A percentile compares a stretch with the other conserved stretches of the same genome.
Conservation (phyloP, 495 filamentous ascomycete genomes). For the Xylaria sp. region DNA sequence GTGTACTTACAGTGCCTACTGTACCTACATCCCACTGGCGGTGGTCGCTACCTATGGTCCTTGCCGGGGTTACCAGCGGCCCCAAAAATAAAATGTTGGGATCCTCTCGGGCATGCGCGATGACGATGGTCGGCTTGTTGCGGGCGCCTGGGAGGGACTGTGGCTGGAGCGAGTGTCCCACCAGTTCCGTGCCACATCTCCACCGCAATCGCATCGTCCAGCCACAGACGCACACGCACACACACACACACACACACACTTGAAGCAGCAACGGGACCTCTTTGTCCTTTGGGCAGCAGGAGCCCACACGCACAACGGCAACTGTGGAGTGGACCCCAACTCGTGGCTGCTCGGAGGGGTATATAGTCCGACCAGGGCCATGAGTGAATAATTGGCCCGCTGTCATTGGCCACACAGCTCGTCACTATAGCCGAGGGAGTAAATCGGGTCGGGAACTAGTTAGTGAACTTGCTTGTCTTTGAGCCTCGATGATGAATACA, state of each 20-base stretch:
- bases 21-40: too few relatives aligned
- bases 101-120: conserved; percentile 19
- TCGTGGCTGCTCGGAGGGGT: conserved; percentile 7
- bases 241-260: too few relatives aligned
- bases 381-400: conserved; percentile 42
- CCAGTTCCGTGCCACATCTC: not conserved
- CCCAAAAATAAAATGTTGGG: conserved; percentile 24
- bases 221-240: not conserved
- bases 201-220: not conserved
- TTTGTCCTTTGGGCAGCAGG: not conserved
- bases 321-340: not conserved
- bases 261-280: not conserved
- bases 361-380: not conserved
- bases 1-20: too few relatives aligned
- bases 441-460: conserved; percentile 40
- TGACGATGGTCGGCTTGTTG: conserved; percentile 27
- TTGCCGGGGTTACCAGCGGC: not conserved
- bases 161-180: conserved; percentile 9
- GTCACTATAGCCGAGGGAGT: conserved; percentile 42
- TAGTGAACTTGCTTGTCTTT: conserved; percentile 18
- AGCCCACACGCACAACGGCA: not conserved
- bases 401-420: conserved; percentile 38
- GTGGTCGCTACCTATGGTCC: too few relatives aligned
- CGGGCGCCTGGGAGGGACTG: not conserved
- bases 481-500: conserved; percentile 43